Evolutionary conservation across 768 basidiomycete species (phyloP).

Genomic region (Hypholoma fasciculare): DNA sequence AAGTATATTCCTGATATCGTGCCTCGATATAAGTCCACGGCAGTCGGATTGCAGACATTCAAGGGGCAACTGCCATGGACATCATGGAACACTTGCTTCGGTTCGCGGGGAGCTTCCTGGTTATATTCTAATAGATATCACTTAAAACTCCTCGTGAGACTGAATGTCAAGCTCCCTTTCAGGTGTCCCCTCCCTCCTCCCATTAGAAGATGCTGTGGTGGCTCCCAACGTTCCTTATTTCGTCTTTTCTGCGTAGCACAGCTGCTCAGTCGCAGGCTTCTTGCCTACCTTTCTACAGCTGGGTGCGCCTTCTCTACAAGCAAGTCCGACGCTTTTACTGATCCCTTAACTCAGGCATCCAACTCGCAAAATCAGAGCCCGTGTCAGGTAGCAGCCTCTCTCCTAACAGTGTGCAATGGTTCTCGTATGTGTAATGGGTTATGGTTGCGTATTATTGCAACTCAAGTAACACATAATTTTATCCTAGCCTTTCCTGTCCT

Average conservation of each 20-base stretch:
- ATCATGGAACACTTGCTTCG: conserved; percentile 21
- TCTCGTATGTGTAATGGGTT: conserved; percentile 32
- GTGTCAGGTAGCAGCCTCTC: conserved; percentile 43
- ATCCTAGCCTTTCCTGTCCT: conserved; percentile 30
- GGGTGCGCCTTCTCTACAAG: conserved; percentile 28
- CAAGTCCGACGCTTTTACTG: neutral
- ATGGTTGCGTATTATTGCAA: neutral
- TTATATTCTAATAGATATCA: conserved; percentile 4
- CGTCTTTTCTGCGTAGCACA: conserved; percentile 20
- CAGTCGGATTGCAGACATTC: conserved; percentile 17
- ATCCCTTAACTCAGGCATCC: conserved; percentile 27
- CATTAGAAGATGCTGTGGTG: conserved; percentile 24
- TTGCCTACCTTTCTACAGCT: conserved; percentile 41
- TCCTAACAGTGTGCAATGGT: conserved; percentile 41
- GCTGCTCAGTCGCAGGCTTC: conserved; percentile 37
- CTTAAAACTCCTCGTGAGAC: conserved; percentile 4
- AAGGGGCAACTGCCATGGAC: conserved; percentile 30
- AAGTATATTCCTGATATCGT: conserved; percentile 19
- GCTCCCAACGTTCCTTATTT: conserved; percentile 20
- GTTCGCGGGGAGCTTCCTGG: conserved; percentile 14
- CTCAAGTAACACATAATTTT: neutral
- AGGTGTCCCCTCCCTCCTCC: conserved; percentile 11
- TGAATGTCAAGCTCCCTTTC: conserved; percentile 13
- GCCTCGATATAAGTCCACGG: conserved; percentile 22
- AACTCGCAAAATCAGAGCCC: conserved; percentile 51